Percentiles rank a stretch among this genome's conserved stretches.
These are phyloP conservation scores for Phytophthora foliorum DNA, from an alignment of 352 stramenopile species.

Conservation along the genomic window DNA sequence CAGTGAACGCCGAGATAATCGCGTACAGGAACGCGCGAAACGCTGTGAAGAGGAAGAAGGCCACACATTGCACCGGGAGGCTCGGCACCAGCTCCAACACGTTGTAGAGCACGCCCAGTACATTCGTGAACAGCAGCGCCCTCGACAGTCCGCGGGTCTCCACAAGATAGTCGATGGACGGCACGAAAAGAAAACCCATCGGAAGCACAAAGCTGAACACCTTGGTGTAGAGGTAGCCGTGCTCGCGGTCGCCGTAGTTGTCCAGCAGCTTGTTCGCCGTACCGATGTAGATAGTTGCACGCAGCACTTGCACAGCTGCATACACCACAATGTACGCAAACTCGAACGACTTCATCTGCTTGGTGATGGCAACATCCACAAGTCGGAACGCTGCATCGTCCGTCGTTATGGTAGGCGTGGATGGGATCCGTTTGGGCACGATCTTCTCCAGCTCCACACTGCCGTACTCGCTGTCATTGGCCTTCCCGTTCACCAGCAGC, in stretches of 20 bases:
- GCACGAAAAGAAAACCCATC: conserved; percentile 87
- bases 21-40: conserved; percentile 91
- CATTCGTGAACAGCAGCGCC: conserved; percentile 81
- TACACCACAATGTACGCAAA: conserved; percentile 84
- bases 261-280: conserved; percentile 87
- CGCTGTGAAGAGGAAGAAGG: conserved; percentile 85
- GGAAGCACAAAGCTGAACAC: conserved; percentile 89
- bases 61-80: conserved; percentile 70
- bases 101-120: conserved; percentile 80
- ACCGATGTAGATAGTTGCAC: conserved; percentile 87
- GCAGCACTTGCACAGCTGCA: conserved; percentile 78
- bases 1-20: conserved; percentile 87
- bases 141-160: conserved; percentile 72
- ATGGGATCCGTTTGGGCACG: conserved; percentile 9
- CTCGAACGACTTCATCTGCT: conserved; percentile 83
- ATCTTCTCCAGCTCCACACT: conserved; percentile 32
- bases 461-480: conserved; percentile 36
- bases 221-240: conserved; percentile 84
- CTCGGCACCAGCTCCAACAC: conserved; percentile 71
- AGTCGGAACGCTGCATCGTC: conserved; percentile 42
- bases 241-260: conserved; percentile 80
- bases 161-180: conserved; percentile 86
- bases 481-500: conserved; percentile 36
- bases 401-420: conserved; percentile 17
- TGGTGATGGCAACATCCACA: conserved; percentile 63